phyloP scores from a whole-genome alignment of 208 protist species.

The Spongospora subterranea region DNA sequence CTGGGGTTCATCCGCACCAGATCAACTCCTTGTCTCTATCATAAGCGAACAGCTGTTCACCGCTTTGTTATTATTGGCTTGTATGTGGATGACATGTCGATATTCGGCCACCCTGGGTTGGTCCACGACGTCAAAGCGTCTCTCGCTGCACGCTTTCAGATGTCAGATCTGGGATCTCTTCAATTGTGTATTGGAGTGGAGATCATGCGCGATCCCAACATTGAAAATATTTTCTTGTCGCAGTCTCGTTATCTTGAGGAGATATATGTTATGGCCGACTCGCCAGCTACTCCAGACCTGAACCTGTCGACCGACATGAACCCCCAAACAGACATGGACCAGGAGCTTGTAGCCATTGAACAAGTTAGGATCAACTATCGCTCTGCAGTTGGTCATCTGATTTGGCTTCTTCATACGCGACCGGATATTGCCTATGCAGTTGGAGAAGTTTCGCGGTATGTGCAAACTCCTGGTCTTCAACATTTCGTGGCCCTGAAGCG shows the following conservation, averaged over 20 bases:
- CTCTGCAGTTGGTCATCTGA: constrained; percentile 21
- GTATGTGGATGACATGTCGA: constrained; percentile 25
- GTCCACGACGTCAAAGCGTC: background rate
- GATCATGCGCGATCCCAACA: background rate
- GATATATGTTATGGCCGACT: background rate
- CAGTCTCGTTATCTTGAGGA: background rate
- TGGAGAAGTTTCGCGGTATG: background rate
- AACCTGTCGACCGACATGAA: background rate
- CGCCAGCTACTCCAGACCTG: background rate
- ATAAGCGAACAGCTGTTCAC: background rate
- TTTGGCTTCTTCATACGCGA: constrained; percentile 25
- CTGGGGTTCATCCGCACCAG: background rate
- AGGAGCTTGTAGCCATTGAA: background rate
- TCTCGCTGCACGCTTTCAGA: background rate
- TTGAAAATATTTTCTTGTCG: background rate
- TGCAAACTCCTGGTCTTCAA: background rate
- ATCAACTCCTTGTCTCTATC: constrained; percentile 9
- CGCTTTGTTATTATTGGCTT: background rate
- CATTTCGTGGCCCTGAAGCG: constrained; percentile 47
- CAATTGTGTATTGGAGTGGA: background rate
- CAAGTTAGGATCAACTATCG: background rate
- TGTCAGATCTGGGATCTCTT: constrained; percentile 21
- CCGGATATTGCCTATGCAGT: constrained; percentile 41
- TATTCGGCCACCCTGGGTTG: background rate
- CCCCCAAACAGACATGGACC: background rate